Conservation (phyloP, 2,329 filamentous ascomycete genomes). For the Diaporthe longicolla region DNA sequence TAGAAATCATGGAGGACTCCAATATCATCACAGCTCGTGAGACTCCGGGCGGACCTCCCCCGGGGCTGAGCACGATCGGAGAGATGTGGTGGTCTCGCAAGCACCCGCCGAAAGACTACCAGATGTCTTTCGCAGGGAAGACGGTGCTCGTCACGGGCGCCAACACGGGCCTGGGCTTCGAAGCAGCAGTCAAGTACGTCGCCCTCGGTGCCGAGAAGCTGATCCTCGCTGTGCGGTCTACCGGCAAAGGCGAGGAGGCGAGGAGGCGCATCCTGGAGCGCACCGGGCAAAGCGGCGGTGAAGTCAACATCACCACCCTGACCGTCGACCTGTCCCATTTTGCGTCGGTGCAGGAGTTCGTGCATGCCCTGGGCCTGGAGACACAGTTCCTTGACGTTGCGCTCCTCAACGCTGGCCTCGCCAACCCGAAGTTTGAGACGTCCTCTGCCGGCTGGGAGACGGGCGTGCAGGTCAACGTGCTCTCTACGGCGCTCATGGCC, state of each 20-base stretch:
- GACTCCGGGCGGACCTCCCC: slow-evolving; percentile 23
- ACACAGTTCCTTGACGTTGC: slow-evolving; percentile 17
- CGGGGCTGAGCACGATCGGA: slow-evolving; percentile 4
- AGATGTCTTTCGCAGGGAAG: slow-evolving; percentile 29
- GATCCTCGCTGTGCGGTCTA: slow-evolving; percentile 29
- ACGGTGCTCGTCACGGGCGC: slow-evolving; percentile 33
- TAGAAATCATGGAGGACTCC: not conserved
- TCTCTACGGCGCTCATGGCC: slow-evolving; percentile 32
- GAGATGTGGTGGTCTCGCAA: slow-evolving; percentile 19
- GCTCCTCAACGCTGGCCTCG: slow-evolving; percentile 54
- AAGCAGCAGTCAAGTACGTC: slow-evolving; percentile 32
- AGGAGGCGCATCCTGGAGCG: slow-evolving; percentile 28
- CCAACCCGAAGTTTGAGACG: slow-evolving; percentile 55
- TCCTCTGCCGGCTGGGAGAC: slow-evolving; percentile 42
- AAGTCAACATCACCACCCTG: slow-evolving; percentile 51
- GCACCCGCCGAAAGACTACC: slow-evolving; percentile 6
- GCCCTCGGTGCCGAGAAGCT: slow-evolving; percentile 30
- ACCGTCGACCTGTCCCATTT: slow-evolving; percentile 57
- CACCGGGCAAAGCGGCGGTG: not conserved
- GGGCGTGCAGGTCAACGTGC: slow-evolving; percentile 32
- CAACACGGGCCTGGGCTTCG: slow-evolving; percentile 34
- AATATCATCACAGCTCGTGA: slow-evolving; percentile 12
- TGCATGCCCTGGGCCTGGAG: not conserved
- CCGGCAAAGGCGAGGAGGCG: slow-evolving; percentile 23
- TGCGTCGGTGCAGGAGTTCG: slow-evolving; percentile 56